Evolutionary conservation across 345 rosid genomes (phyloP).

Genomic region (Theobroma cacao): DNA sequence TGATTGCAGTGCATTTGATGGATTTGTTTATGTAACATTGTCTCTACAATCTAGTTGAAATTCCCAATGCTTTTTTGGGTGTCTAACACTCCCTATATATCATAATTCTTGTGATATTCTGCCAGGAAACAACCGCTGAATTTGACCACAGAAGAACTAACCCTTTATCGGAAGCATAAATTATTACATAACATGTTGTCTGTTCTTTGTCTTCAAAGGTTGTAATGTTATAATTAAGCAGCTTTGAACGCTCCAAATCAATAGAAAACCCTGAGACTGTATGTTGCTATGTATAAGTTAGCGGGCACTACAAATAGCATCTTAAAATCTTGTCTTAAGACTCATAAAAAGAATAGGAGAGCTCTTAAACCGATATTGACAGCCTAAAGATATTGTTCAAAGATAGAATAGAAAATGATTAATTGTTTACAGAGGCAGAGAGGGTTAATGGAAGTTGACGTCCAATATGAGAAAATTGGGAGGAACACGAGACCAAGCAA

Average conservation of each 20-base stretch:
- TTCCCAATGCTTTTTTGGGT: conserved; percentile 28
- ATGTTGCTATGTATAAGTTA: background rate
- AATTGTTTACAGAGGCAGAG: conserved; percentile 12
- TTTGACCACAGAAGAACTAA: background rate
- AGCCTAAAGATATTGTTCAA: conserved; percentile 18
- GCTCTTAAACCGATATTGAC: conserved; percentile 20
- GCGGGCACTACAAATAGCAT: background rate
- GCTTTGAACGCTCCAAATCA: background rate
- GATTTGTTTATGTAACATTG: conserved; percentile 1
- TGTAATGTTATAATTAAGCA: background rate
- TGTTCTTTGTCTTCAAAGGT: conserved; percentile 1
- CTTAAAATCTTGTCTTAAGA: conserved; percentile 15
- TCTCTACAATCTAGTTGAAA: conserved; percentile 8
- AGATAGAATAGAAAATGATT: conserved; percentile 18
- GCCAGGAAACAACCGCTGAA: conserved; percentile 2
- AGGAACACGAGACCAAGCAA: conserved; percentile 54
- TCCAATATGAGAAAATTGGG: conserved; percentile 33
- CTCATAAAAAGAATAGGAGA: background rate
- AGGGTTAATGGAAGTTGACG: conserved; percentile 26
- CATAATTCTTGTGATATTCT: background rate
- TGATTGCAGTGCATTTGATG: conserved; percentile 18
- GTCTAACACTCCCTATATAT: conserved; percentile 13
- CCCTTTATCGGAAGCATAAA: background rate
- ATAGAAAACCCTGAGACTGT: background rate
- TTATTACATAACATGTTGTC: background rate